Base-by-base conservation (phyloP, 352 stramenopile genomes). In the Poterioochromonas sp. region DNA sequence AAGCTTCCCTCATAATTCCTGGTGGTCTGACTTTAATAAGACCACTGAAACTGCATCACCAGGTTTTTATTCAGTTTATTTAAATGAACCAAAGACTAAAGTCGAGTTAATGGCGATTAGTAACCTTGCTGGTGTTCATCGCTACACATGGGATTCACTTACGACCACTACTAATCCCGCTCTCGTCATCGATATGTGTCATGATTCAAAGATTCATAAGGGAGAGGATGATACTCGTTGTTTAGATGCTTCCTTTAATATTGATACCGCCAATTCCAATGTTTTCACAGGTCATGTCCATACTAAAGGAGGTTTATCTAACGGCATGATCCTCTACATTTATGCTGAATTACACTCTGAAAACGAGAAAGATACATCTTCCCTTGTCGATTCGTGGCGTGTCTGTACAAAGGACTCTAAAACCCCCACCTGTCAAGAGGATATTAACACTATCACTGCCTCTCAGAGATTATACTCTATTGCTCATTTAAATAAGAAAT, bases 21-120 rank as follows among this genome's bases (percentile, higher is more conserved):
- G 65, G 65, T 74, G 37, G 37, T 37, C 39, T 26, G n/a, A 34
- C 22, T 74, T 74, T 39, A 20, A 29, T n/a, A 74, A 74, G 29
- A 39, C 2, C 5, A 58, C 37, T 37, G 65, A 74, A 54, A 35
- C 1, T 54, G 65, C 39, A 35, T 37, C 8, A 26, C 65, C 65
- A n/a, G 65, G 65, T 58, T 15, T 34, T 1, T 74, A 74, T 54
- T 11, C 0, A 39, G 37, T 74, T 2, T 39, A 37, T 35, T 54
- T 74, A 39, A 35, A 53, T 54, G 39, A 58, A n/a, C 65, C 65
- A 53, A 2, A 51, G 8, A n/a, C 32, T 35, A 26, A 51, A 32
- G 65, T 39, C 1, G 65, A 74, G 22, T 26, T 74, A 35, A 26
- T 74, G 15, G 65, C 65, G 22, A 26, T 54, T 22, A 40, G 39